Conservation (phyloP, 1,284 basidiomycete genomes). For the Paramarasmius palmivorus region DNA sequence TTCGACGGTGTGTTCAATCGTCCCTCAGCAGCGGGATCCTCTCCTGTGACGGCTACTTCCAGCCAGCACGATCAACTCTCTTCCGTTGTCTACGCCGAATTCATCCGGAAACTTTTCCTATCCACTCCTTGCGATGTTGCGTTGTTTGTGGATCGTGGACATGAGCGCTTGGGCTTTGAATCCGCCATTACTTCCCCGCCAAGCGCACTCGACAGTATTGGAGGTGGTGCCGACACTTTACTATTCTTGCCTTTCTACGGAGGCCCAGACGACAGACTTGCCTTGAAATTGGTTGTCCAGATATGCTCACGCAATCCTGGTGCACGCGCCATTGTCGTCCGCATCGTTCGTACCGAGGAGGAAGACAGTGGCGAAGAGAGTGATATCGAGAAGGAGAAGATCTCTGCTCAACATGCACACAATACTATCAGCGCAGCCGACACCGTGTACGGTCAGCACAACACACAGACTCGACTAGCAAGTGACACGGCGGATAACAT, state of each 20-base stretch:
- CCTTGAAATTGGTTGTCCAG: constrained; percentile 78
- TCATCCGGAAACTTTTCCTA: constrained; percentile 79
- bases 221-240: constrained; percentile 54
- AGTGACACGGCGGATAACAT: constrained; percentile 77
- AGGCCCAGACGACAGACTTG: constrained; percentile 88
- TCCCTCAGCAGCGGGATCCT: constrained; percentile 24
- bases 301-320: constrained; percentile 60
- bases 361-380: constrained; percentile 29
- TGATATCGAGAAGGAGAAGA: constrained; percentile 25
- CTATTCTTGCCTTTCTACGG: constrained; percentile 86
- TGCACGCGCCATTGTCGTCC: constrained; percentile 71
- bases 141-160: constrained; percentile 75
- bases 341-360: constrained; percentile 48
- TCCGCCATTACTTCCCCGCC: constrained; percentile 10
- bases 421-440: constrained; percentile 57
- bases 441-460: constrained; percentile 66
- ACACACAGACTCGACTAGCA: constrained; percentile 61
- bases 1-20: constrained; percentile 62
- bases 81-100: constrained; percentile 70
- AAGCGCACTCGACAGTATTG: constrained; percentile 22
- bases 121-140: constrained; percentile 70
- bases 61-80: constrained; percentile 41
- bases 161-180: neutral
- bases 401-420: constrained; percentile 8
- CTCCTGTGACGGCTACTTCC: constrained; percentile 3